Evolutionary conservation across 495 filamentous ascomycete species (phyloP), one percentile per base, ranked within the genome.

Genomic region (Penicillium robsamsonii): DNA sequence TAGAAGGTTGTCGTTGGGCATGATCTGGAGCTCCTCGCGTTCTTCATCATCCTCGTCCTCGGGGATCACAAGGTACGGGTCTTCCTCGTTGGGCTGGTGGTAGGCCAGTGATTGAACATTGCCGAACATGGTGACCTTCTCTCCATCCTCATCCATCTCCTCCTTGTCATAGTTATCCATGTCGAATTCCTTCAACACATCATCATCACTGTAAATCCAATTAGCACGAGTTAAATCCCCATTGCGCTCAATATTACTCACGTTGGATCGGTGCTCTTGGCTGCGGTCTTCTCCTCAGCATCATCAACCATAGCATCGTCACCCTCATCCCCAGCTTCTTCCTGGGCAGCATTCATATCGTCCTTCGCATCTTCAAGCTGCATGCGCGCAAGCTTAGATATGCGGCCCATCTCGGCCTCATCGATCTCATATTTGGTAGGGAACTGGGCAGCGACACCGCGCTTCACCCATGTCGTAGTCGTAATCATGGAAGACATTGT

Each of bases 161-260:
- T 93, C 87, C 62, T 88, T 88, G 57, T 95, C 91, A 66, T 97
- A 99, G 69, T 96, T 86, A 55, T 97, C 95, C 44, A 99, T 76
- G 66, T 99, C 84, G 69, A 96, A 97, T 70, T 97, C 91, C 69
- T 90, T 92, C 10, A 99, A 80, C 68, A 96, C 91, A 62, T 92
- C 90, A 60, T 96, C 91, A 50, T 89, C 82, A 37, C 82, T 82
- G 27, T 66, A 48, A 67, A 63, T 52, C 8, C 58, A 56, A 57
- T 73, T 63, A 51, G 63, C 60, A 52, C 22, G n/a, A 45, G 38
- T 52, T 46, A 37, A 44, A 52, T 46, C 38, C 22, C 3, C 12
- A 29, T 5, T 20, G 31, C n/a, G 24, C n/a, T 50, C 20, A 57
- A 54, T 11, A 27, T 3, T 57, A 67, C 62, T 71, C 64, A 53